Base-by-base conservation (phyloP, 1,284 basidiomycete species). In the Boletus mariae region DNA sequence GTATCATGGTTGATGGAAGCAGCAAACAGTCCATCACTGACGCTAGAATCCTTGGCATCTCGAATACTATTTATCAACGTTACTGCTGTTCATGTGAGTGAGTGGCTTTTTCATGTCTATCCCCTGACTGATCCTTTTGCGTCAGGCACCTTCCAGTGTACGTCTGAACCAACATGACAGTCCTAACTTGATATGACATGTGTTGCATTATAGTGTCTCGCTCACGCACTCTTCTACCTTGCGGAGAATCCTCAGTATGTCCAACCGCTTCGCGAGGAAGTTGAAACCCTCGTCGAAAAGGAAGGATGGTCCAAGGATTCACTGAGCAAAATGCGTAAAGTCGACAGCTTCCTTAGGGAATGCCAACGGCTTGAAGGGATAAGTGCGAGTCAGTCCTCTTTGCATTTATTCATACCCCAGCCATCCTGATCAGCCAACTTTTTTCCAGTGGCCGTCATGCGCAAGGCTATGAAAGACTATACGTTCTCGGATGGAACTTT, bases 401-500 rank as follows among this genome's bases (percentile, higher is more conserved):
- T 44, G 15, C 5, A 17, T 29, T 17, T 17, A 15, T 29, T 29
- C 28, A 7, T 28, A n/a, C 9, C 7, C 2, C 10, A 28, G 23
- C 9, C 13, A 28, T 43, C 13, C 26, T 29, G 15, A 44, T 17
- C 2, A 20, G 3, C 20, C 17, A 8, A 5, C 20, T 8, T 20
- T 10, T 13, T 43, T 43, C 43, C 10, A 44, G 43, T 31, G 28
- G 43, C n/a, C 23, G 1, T 74, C 57, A 28, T n/a, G 10, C 71
- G 75, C 49, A 62, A 59, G 43, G 71, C 69, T 0, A 17, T 73
- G 44, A 65, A 67, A 40, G 67, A 72, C 15, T 73, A 69, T 54
- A 72, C 66, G 0, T 73, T 78, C 57, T 72, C 72, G 0, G 72
- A 79, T 51, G 78, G 77, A 1, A 72, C 71, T 0, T 61, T 66